Evolutionary conservation across 108 stramenopile species (phyloP).

Genomic region (Thalassiosira profunda): DNA sequence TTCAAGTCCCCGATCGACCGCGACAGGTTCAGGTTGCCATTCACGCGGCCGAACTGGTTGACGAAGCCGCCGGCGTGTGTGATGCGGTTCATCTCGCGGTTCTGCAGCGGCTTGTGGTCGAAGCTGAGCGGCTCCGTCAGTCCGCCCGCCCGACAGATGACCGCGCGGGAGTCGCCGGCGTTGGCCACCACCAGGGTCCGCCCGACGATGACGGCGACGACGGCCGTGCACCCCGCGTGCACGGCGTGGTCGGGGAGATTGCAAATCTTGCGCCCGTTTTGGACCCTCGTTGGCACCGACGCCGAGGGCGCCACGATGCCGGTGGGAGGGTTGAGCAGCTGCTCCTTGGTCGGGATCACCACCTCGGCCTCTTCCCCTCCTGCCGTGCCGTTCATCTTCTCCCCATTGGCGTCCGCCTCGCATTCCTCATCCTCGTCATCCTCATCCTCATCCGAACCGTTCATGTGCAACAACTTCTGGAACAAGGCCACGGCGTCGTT

Average conservation of each 20-base stretch:
- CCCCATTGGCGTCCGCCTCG: slow-evolving; percentile 14
- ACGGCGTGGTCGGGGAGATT: slow-evolving; percentile 94
- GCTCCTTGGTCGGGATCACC: slow-evolving; percentile 37
- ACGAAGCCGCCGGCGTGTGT: slow-evolving; percentile 91
- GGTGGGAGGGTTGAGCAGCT: slow-evolving; percentile 45
- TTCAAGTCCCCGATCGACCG: slow-evolving; percentile 98
- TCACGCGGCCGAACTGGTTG: slow-evolving; percentile 95
- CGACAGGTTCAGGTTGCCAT: slow-evolving; percentile 96
- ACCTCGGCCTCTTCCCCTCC: neutral
- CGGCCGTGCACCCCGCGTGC: slow-evolving; percentile 95
- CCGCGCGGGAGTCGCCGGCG: slow-evolving; percentile 93
- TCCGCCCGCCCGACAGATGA: slow-evolving; percentile 79
- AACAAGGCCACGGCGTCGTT: slow-evolving; percentile 49
- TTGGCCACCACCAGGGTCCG: slow-evolving; percentile 89
- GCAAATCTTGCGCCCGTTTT: slow-evolving; percentile 63
- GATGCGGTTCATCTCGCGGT: slow-evolving; percentile 85
- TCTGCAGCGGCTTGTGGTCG: slow-evolving; percentile 92
- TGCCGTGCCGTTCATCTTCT: slow-evolving; percentile 4
- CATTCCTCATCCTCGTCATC: slow-evolving; percentile 18
- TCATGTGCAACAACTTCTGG: slow-evolving; percentile 58
- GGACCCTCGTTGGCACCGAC: slow-evolving; percentile 41
- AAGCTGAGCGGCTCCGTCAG: slow-evolving; percentile 72
- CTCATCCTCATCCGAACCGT: slow-evolving; percentile 22
- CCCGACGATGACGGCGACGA: slow-evolving; percentile 88
- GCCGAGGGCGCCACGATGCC: slow-evolving; percentile 44